Evolutionary conservation across 768 basidiomycete genomes (phyloP).

Genomic region (Naganishia vishniacii): DNA sequence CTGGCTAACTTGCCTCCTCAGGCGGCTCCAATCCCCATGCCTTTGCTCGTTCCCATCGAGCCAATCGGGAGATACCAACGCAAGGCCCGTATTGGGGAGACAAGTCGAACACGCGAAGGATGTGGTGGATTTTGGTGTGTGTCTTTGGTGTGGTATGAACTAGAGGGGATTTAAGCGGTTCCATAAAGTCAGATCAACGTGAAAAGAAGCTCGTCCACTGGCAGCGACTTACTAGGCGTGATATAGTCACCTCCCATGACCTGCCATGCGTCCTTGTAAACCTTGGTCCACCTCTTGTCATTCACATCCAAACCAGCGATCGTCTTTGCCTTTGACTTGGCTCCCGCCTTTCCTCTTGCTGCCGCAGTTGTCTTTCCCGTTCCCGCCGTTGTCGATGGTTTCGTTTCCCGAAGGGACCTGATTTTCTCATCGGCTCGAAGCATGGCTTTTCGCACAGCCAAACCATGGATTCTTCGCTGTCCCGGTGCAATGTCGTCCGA

Average conservation of each 20-base stretch:
- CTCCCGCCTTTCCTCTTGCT: slow-evolving; percentile 15
- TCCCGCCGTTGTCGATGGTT: no score
- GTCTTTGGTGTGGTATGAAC: slow-evolving; percentile 43
- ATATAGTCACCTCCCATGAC: slow-evolving; percentile 56
- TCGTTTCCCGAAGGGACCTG: not conserved
- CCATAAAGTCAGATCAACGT: not conserved
- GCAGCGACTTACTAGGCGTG: slow-evolving; percentile 58
- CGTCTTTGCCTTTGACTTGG: slow-evolving; percentile 10
- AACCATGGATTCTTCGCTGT: not conserved
- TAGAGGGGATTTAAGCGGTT: slow-evolving; percentile 14
- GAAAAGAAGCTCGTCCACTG: no score
- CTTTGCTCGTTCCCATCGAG: slow-evolving; percentile 81
- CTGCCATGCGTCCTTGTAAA: slow-evolving; percentile 53
- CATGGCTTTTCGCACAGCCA: slow-evolving; percentile 13
- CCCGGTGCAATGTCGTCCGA: not conserved
- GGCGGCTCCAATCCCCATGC: slow-evolving; percentile 75
- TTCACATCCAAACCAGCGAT: slow-evolving; percentile 51
- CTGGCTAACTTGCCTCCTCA: slow-evolving; percentile 56
- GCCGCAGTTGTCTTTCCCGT: not conserved
- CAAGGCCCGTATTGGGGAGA: slow-evolving; percentile 44
- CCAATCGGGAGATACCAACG: slow-evolving; percentile 58
- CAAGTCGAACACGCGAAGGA: slow-evolving; percentile 47
- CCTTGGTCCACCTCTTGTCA: slow-evolving; percentile 55
- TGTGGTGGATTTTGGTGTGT: slow-evolving; percentile 42
- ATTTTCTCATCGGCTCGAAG: slow-evolving; percentile 1